Conservation (phyloP, 2,329 filamentous ascomycete species). For the Talaromyces piceae region DNA sequence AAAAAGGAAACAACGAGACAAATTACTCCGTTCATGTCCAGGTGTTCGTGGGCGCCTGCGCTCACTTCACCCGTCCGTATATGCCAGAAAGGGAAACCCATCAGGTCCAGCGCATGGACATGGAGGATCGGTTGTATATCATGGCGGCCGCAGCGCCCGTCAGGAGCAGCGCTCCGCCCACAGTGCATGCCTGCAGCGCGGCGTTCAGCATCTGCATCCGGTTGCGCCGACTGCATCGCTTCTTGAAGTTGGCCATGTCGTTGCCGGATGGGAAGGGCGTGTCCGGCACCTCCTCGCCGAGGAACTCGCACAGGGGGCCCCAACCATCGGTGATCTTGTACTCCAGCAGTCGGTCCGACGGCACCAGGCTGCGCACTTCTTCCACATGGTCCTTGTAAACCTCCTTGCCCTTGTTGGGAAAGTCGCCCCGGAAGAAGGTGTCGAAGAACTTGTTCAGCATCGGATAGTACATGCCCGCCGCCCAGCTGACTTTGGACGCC, state of each 20-base stretch:
- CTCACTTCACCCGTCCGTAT: not conserved
- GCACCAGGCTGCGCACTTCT: constrained; percentile 42
- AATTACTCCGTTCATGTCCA: too few relatives aligned
- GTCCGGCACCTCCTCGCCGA: constrained; percentile 45
- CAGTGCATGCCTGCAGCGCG: constrained; percentile 43
- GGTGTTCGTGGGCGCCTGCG: not conserved
- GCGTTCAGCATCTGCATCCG: constrained; percentile 51
- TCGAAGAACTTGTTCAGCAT: constrained; percentile 44
- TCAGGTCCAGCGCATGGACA: not conserved
- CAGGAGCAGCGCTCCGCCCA: constrained; percentile 43
- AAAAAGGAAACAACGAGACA: too few relatives aligned
- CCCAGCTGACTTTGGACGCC: constrained; percentile 55
- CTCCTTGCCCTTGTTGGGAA: constrained; percentile 57
- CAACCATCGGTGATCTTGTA: constrained; percentile 49
- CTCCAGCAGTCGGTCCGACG: constrained; percentile 45
- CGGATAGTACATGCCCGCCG: constrained; percentile 45
- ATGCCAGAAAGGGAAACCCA: not conserved
- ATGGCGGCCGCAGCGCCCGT: constrained; percentile 19
- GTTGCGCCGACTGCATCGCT: constrained; percentile 47
- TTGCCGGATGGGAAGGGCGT: constrained; percentile 46
- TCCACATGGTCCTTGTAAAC: constrained; percentile 53
- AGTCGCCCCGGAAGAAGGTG: constrained; percentile 61
- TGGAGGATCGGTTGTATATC: not conserved
- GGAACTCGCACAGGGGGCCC: constrained; percentile 49
- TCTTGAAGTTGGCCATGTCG: constrained; percentile 49